These are phyloP conservation scores for Ulota crispa DNA, from an alignment of 225 moss, liverwort and hornwort genomes.

Conservation along the genomic window DNA sequence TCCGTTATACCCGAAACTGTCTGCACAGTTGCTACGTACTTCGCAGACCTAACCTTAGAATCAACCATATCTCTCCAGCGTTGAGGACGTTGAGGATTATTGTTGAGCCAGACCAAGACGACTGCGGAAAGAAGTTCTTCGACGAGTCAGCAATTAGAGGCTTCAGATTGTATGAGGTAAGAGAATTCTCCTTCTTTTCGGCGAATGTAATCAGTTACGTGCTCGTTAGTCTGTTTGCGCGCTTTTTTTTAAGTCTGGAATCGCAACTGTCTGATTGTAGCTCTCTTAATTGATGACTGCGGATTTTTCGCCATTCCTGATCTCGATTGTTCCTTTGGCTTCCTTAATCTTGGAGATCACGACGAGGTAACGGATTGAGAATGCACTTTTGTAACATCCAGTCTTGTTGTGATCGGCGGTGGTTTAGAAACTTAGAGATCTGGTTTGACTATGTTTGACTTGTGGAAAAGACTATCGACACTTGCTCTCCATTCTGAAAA, in stretches of 20 bases:
- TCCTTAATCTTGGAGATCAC: background rate
- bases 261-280: background rate
- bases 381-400: background rate
- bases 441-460: background rate
- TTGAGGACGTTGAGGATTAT: background rate
- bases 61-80: background rate
- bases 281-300: background rate
- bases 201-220: slow-evolving; percentile 2
- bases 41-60: background rate
- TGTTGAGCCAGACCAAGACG: background rate
- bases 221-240: background rate
- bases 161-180: slow-evolving; percentile 14
- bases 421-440: background rate
- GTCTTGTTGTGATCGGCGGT: background rate
- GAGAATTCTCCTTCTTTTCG: background rate
- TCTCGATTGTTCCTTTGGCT: slow-evolving; percentile 3
- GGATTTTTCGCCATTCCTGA: background rate
- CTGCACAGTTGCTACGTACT: slow-evolving; percentile 7
- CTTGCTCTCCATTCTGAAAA: background rate
- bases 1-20: slow-evolving; percentile 6
- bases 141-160: slow-evolving; percentile 11
- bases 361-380: background rate
- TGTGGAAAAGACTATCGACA: background rate
- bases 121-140: background rate
- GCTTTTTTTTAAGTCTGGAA: background rate